A percentile compares a stretch with the other conserved stretches of the same genome.
These are phyloP conservation scores for Hymenoscyphus linearis DNA, from an alignment of 2,329 filamentous ascomycete species.

Conservation along the genomic window DNA sequence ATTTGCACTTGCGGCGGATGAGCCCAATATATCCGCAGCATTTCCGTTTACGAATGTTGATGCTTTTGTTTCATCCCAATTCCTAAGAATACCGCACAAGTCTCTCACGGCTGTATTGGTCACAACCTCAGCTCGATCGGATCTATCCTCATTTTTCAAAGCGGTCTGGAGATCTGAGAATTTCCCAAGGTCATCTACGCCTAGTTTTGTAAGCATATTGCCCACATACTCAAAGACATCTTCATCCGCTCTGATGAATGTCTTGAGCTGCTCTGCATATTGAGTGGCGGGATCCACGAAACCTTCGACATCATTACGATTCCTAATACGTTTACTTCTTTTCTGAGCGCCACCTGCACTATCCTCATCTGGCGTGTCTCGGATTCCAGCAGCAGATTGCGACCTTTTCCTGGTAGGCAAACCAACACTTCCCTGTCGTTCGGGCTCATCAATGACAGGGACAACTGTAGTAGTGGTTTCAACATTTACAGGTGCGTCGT, in stretches of 20 bases:
- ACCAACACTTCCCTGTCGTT: conserved; percentile 13
- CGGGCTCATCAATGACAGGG: conserved; percentile 19
- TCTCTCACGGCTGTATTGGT: conserved; percentile 32
- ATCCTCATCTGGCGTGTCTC: conserved; percentile 52
- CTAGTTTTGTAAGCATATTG: conserved; percentile 25
- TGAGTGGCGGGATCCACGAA: conserved; percentile 46
- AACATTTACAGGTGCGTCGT: conserved; percentile 18
- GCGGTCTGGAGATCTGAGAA: conserved; percentile 26
- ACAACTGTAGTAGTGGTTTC: conserved; percentile 21
- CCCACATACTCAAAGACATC: conserved; percentile 29
- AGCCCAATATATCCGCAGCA: conserved; percentile 31
- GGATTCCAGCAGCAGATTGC: conserved; percentile 55
- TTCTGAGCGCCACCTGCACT: conserved; percentile 45
- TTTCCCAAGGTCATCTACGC: conserved; percentile 29
- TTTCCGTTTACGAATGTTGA: conserved; percentile 29
- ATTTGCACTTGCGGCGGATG: conserved; percentile 28
- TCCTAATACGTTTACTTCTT: conserved; percentile 59
- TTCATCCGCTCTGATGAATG: conserved; percentile 26
- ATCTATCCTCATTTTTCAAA: conserved; percentile 15
- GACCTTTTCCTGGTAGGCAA: conserved; percentile 51
- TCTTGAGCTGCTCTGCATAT: conserved; percentile 49
- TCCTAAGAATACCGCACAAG: conserved; percentile 33
- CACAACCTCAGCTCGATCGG: conserved; percentile 17
- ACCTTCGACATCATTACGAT: conserved; percentile 50
- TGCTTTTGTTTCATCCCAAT: conserved; percentile 37